Conservation (phyloP, 257 asterid genomes). For the Mitragyna speciosa region DNA sequence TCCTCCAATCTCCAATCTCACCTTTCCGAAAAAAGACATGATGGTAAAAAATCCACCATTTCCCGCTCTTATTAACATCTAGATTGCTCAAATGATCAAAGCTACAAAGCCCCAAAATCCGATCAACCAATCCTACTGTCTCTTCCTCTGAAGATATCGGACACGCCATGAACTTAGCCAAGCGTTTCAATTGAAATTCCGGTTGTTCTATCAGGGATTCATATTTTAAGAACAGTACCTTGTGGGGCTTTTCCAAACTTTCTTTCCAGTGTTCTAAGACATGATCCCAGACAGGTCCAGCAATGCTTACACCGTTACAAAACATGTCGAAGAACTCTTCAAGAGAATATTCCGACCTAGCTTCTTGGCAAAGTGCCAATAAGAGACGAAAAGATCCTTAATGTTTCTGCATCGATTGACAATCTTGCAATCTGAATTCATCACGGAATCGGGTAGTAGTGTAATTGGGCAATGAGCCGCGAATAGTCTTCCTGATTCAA, state of each 20-base stretch:
- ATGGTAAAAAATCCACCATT: too few relatives aligned
- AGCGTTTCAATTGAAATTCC: neutral
- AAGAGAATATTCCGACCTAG: neutral
- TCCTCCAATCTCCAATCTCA: neutral
- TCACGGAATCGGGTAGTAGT: slow-evolving; percentile 10
- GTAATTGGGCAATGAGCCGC: slow-evolving; percentile 19
- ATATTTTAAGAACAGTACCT: slow-evolving; percentile 20
- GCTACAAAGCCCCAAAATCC: neutral
- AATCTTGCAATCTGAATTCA: slow-evolving; percentile 4
- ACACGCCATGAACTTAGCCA: neutral
- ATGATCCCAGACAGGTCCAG: slow-evolving; percentile 27
- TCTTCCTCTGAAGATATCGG: neutral
- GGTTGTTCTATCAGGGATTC: neutral
- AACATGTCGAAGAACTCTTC: slow-evolving; percentile 19
- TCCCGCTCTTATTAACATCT: neutral
- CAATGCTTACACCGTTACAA: slow-evolving; percentile 3
- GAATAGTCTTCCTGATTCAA: neutral
- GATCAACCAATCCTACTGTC: too few relatives aligned
- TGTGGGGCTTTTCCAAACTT: slow-evolving; percentile 13
- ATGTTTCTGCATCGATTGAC: slow-evolving; percentile 24
- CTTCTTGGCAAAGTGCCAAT: slow-evolving; percentile 27
- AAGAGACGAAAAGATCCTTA: slow-evolving; percentile 14
- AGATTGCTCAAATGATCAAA: neutral
- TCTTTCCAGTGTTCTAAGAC: slow-evolving; percentile 13
- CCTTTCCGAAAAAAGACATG: neutral